Conservation (phyloP, 2,329 filamentous ascomycete genomes). For the Dothidotthia symphoricarpi region DNA sequence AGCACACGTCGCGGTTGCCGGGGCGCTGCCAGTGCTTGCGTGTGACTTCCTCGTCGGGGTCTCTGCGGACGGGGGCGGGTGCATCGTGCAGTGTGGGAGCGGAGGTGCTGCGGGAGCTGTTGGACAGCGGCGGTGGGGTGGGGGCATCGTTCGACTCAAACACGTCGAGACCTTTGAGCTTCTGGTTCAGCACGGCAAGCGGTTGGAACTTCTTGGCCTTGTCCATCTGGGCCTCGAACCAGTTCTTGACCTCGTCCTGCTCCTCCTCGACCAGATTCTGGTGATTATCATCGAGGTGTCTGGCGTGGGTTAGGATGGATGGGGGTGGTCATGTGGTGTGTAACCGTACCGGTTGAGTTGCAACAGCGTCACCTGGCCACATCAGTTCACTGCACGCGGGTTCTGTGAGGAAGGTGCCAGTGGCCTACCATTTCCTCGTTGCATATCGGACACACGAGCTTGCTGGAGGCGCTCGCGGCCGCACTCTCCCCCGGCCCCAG, state of each 20-base stretch:
- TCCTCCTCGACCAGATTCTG: slow-evolving; percentile 84
- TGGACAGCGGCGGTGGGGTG: slow-evolving; percentile 39
- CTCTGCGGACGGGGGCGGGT: slow-evolving; percentile 44
- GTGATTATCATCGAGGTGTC: slow-evolving; percentile 83
- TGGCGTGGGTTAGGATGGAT: slow-evolving; percentile 32
- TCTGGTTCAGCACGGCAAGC: slow-evolving; percentile 87
- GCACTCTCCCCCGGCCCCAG: slow-evolving; percentile 60
- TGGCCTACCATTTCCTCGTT: slow-evolving; percentile 85
- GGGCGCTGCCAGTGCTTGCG: slow-evolving; percentile 84
- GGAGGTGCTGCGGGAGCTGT: slow-evolving; percentile 31
- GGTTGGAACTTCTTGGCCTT: slow-evolving; percentile 94
- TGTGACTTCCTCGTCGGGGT: slow-evolving; percentile 88
- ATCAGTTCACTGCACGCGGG: slow-evolving; percentile 24
- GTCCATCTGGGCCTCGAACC: slow-evolving; percentile 92
- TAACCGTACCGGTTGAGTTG: slow-evolving; percentile 67
- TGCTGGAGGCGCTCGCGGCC: slow-evolving; percentile 59
- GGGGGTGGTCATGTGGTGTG: not conserved
- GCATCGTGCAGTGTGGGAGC: slow-evolving; percentile 35
- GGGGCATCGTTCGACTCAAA: slow-evolving; percentile 85
- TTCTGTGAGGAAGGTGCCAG: slow-evolving; percentile 16
- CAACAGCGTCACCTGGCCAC: slow-evolving; percentile 73
- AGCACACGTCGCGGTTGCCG: slow-evolving; percentile 73
- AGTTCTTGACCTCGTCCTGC: slow-evolving; percentile 93
- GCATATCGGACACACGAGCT: slow-evolving; percentile 94
- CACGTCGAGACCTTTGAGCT: slow-evolving; percentile 85